A percentile compares a stretch with the other conserved stretches of the same genome.
phyloP scores from a whole-genome alignment of 345 rosid species.

The Melastoma malabathricum region DNA sequence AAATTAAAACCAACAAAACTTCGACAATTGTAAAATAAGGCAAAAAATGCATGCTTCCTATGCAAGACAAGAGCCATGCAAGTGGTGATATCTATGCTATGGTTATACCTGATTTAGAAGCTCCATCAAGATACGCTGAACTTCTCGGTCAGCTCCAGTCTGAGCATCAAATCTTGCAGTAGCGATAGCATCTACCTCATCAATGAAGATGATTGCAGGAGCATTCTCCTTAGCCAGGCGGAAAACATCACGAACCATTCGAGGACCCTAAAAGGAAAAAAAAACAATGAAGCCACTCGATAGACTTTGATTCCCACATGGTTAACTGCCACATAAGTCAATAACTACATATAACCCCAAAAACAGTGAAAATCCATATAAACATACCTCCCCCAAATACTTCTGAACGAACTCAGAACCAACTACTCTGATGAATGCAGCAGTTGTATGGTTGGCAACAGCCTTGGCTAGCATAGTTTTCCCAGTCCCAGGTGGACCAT shows the following conservation, averaged over 20 bases:
- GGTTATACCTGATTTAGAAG: slow-evolving; percentile 68
- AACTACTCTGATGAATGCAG: slow-evolving; percentile 96
- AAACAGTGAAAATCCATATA: not conserved
- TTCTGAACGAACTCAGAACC: slow-evolving; percentile 98
- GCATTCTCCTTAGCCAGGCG: slow-evolving; percentile 98
- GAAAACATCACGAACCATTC: slow-evolving; percentile 98
- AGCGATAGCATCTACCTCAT: slow-evolving; percentile 97
- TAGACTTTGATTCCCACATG: no score
- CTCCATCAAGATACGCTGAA: slow-evolving; percentile 94
- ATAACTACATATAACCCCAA: not conserved
- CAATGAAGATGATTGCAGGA: slow-evolving; percentile 94
- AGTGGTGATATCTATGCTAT: not conserved
- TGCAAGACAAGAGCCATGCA: not conserved
- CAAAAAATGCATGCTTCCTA: not conserved
- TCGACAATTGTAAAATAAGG: slow-evolving; percentile 1
- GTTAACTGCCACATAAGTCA: not conserved
- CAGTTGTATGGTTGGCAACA: slow-evolving; percentile 94
- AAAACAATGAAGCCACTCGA: not conserved
- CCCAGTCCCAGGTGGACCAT: slow-evolving; percentile 98
- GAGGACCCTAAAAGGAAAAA: slow-evolving; percentile 56
- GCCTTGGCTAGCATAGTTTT: slow-evolving; percentile 99
- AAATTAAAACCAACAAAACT: slow-evolving; percentile 3
- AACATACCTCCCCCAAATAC: slow-evolving; percentile 85
- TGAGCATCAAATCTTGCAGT: slow-evolving; percentile 99
- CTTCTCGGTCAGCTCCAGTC: slow-evolving; percentile 99